Percentiles rank a stretch among this genome's conserved stretches.
Evolutionary conservation across 164 flowering plant genomes (phyloP).

Genomic region (Chimonanthus salicifolius): DNA sequence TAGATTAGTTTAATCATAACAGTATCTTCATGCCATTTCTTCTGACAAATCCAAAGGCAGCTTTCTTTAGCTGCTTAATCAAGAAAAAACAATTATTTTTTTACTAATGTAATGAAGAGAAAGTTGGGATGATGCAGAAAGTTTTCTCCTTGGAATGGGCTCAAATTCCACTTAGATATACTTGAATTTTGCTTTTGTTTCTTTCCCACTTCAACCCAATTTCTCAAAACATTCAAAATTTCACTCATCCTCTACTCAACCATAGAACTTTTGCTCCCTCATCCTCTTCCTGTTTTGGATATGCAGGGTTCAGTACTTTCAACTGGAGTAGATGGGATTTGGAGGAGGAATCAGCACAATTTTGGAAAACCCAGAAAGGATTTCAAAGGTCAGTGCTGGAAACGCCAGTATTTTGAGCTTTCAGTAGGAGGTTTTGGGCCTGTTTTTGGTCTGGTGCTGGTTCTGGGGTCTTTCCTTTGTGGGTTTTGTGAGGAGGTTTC

Average conservation of each 20-base stretch:
- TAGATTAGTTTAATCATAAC: background rate
- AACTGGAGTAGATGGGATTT: conserved; percentile 20
- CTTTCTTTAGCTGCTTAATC: conserved; percentile 1
- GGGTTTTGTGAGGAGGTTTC: conserved; percentile 26
- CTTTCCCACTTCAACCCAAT: conserved; percentile 8
- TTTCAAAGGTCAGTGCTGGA: conserved; percentile 23
- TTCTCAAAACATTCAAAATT: conserved; percentile 14
- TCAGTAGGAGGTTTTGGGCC: conserved; percentile 4
- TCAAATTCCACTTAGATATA: conserved; percentile 4
- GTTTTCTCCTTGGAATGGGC: conserved; percentile 8
- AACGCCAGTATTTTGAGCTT: conserved; percentile 10
- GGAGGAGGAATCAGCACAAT: conserved; percentile 11
- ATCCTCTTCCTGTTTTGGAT: conserved; percentile 2
- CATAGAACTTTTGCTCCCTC: background rate
- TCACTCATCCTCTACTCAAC: background rate
- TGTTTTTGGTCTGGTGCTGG: conserved; percentile 18
- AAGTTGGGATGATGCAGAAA: background rate
- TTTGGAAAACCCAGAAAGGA: conserved; percentile 15
- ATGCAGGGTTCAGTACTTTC: conserved; percentile 7
- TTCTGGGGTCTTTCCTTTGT: conserved; percentile 22
- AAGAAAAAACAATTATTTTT: background rate
- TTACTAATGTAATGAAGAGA: conserved; percentile 5
- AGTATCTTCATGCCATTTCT: background rate
- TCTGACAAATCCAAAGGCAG: conserved; percentile 4
- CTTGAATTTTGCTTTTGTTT: conserved; percentile 14